These are phyloP conservation scores for Monosporascus sp. DNA, from an alignment of 2,329 filamentous ascomycete genomes.

Conservation along the genomic window DNA sequence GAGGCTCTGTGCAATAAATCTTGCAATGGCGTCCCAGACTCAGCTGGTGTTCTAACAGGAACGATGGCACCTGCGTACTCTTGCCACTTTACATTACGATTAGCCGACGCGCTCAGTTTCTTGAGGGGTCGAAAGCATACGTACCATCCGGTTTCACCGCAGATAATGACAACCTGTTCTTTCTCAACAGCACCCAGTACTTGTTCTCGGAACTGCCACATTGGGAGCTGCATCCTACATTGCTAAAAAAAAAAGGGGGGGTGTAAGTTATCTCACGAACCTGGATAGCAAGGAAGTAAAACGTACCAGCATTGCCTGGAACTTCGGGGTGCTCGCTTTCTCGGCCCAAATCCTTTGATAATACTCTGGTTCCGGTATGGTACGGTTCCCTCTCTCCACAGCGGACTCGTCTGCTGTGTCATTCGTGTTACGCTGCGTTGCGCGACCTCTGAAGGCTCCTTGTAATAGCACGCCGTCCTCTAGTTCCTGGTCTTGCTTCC, in stretches of 20 bases:
- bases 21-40: slow-evolving; percentile 77
- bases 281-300: neutral
- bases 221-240: slow-evolving; percentile 75
- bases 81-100: slow-evolving; percentile 57
- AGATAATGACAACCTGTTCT: slow-evolving; percentile 86
- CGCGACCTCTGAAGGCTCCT: slow-evolving; percentile 66
- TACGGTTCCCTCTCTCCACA: slow-evolving; percentile 37
- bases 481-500: slow-evolving; percentile 62
- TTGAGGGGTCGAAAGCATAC: slow-evolving; percentile 5
- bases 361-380: slow-evolving; percentile 37
- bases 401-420: slow-evolving; percentile 44
- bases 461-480: slow-evolving; percentile 72
- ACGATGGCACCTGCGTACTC: slow-evolving; percentile 94
- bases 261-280: slow-evolving; percentile 3
- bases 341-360: slow-evolving; percentile 55
- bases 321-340: slow-evolving; percentile 54
- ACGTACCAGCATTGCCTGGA: slow-evolving; percentile 70
- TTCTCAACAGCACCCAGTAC: slow-evolving; percentile 72
- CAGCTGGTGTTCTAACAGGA: slow-evolving; percentile 85
- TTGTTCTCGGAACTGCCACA: slow-evolving; percentile 77
- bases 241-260: slow-evolving; percentile 31
- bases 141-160: slow-evolving; percentile 88
- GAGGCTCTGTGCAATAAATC: slow-evolving; percentile 91
- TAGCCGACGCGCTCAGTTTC: slow-evolving; percentile 11
- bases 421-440: slow-evolving; percentile 36